Percentiles rank a stretch among this genome's conserved stretches.
These are phyloP conservation scores for Pterulicium gracile DNA, from an alignment of 1,284 basidiomycete genomes.

Conservation along the genomic window DNA sequence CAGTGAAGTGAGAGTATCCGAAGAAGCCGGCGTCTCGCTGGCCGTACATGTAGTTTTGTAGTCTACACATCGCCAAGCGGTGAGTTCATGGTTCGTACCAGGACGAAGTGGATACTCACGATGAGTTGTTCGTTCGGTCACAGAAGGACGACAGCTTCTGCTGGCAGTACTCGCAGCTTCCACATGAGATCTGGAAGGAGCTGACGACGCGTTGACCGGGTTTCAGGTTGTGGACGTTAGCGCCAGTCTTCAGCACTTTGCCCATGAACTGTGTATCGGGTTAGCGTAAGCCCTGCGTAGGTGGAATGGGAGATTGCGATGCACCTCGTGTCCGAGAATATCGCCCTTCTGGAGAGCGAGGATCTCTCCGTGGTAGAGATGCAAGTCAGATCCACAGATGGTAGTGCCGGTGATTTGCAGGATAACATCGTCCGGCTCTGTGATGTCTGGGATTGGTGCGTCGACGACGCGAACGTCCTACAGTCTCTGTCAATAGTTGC, in stretches of 20 bases:
- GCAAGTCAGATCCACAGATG: conserved; percentile 61
- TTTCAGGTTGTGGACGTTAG: conserved; percentile 47
- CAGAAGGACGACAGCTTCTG: conserved; percentile 66
- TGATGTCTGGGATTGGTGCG: conserved; percentile 56
- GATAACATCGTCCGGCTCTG: conserved; percentile 56
- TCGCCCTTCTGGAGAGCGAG: conserved; percentile 60
- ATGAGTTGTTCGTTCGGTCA: conserved; percentile 58
- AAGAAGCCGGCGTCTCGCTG: conserved; percentile 64
- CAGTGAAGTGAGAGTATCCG: conserved; percentile 65
- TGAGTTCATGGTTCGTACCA: conserved; percentile 3
- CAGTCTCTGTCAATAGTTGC: not conserved
- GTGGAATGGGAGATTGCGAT: not conserved
- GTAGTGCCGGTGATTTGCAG: conserved; percentile 62
- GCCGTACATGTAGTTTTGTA: conserved; percentile 61
- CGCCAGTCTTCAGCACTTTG: conserved; percentile 53
- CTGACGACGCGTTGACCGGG: conserved; percentile 63
- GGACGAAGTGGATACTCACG: conserved; percentile 18
- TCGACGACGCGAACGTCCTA: conserved; percentile 45
- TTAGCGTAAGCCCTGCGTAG: too few species aligned
- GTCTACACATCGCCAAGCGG: conserved; percentile 22
- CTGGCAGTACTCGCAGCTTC: conserved; percentile 64
- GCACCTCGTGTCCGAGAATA: conserved; percentile 69
- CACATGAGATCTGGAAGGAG: conserved; percentile 73
- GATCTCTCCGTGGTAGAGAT: conserved; percentile 58
- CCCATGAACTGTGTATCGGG: conserved; percentile 49